These are phyloP conservation scores for Tausonia pullulans DNA, from an alignment of 1,284 basidiomycete species.

Conservation along the genomic window DNA sequence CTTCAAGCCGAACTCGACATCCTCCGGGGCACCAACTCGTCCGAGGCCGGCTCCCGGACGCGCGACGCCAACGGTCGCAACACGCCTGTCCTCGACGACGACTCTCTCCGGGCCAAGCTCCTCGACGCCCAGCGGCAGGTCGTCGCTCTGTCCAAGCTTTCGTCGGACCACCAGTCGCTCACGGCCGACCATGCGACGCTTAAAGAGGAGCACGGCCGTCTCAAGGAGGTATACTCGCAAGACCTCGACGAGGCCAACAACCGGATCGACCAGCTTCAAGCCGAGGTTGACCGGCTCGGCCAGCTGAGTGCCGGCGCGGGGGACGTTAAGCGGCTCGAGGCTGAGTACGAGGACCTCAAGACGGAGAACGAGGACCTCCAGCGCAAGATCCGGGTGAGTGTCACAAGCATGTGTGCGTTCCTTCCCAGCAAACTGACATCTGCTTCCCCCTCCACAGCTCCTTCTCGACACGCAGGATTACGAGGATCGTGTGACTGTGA, in stretches of 20 bases:
- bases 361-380: constrained; percentile 72
- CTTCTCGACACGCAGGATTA: too few species aligned
- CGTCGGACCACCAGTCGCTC: constrained; percentile 61
- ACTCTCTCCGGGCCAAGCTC: constrained; percentile 54
- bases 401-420: neutral
- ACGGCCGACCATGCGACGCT: constrained; percentile 59
- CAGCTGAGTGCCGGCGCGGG: constrained; percentile 29
- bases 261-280: constrained; percentile 63
- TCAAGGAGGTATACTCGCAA: constrained; percentile 53
- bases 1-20: constrained; percentile 71
- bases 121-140: constrained; percentile 59
- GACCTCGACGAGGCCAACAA: constrained; percentile 57
- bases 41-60: constrained; percentile 47
- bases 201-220: constrained; percentile 64
- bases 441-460: neutral
- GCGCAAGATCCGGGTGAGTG: constrained; percentile 55
- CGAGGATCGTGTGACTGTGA: neutral
- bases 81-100: constrained; percentile 60
- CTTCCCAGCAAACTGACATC: neutral
- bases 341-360: constrained; percentile 58
- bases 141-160: constrained; percentile 45
- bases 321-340: constrained; percentile 44
- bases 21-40: constrained; percentile 47
- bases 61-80: constrained; percentile 61
- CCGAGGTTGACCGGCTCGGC: constrained; percentile 54